Evolutionary conservation across 2,329 filamentous ascomycete species (phyloP), one percentile per base, ranked within the genome.

Genomic region (Talaromyces amestolkiae): DNA sequence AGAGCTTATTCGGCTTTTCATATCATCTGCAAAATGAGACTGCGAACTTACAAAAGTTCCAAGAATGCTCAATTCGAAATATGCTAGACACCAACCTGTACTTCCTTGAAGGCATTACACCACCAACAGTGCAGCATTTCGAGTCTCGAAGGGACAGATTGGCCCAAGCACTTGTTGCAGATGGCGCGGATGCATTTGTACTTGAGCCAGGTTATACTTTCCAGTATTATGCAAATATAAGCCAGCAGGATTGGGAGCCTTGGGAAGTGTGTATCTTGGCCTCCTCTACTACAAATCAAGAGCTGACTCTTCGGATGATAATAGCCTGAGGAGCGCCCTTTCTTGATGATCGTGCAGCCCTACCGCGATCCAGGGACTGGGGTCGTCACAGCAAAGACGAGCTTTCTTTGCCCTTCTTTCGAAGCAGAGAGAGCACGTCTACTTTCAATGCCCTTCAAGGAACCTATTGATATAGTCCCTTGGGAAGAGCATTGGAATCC

Each of bases 401-500:
- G 82, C 0, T 89, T 87, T 67, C 76, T 89, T 0, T 81, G 84
- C 1, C 86, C 87, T 0, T 81, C 83, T 47, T 88, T 89, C 61
- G 86, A 89, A 69, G 86, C 85, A 47, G 85, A 84, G 15, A 82
- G 87, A 35, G 86, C 85, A 0, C 79, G 83, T 31, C 80, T 89
- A 72, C 79, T 89, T 7, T 81, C 81, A 1, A 88, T 89, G 77
- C 86, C 87, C 0, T 81, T 81, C 0, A 80, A 81, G 5, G 75
- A 80, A 2, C 73, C 79, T 2, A 77, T 89, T 6, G 79, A 84
- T 11, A 84, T 87, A 45, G 79, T 89, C 15, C 78, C 81, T 0
- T 89, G 87, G 81, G 86, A 89, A 73, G 87, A 89, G 69, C 86
- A 88, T 68, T 88, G 86, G 86, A 81, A 88, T 71, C 86, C 86